Evolutionary conservation across 2,329 filamentous ascomycete species (phyloP), one percentile per base, ranked within the genome.

Genomic region (Diplocarpon rosae): DNA sequence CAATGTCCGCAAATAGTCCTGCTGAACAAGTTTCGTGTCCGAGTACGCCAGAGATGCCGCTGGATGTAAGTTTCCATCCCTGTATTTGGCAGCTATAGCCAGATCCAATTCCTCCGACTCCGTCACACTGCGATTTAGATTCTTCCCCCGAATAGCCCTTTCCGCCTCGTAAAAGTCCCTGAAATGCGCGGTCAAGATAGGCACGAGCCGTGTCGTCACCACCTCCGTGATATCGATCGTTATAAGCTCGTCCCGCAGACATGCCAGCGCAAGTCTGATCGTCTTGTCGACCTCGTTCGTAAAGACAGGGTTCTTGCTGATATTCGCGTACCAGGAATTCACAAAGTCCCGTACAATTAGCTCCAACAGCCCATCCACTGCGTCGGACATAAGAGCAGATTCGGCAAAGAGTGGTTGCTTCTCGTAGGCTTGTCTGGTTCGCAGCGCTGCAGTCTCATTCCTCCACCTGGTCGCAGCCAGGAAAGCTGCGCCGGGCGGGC

Each of bases 91-190:
- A n/a, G 92, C 92, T 63, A 98, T 94, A 1, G 92, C 92, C 53
- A 94, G 71, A 63, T 96, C 89, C 56, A 98, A 70, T 71, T 98
- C 92, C 60, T 95, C 90, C 1, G 89, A 94, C 66, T 98, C 92
- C 2, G 93, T 96, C 44, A 98, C 80, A 52, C 83, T 88, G 42
- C 86, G 79, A 56, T 88, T 92, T 45, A 96, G 69, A 63, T 94
- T 86, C 61, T 80, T 84, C 11, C 93, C 93, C 43, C 90, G 77
- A 10, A 98, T 85, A 8, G 79, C 75, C 46, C 83, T 77, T 67
- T 98, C 92, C 0, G 92, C 92, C 52, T 92, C 80, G 62, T 89
- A 86, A 56, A 95, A 95, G 54, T 95, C 86, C 53, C 78, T 85
- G 56, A 98, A 78, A 64, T 98, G 92, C 9, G 78, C 73, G 27